Percentiles rank a stretch among this genome's conserved stretches.
Evolutionary conservation across 495 filamentous ascomycete species (phyloP).

Genomic region (Cercophora samala): DNA sequence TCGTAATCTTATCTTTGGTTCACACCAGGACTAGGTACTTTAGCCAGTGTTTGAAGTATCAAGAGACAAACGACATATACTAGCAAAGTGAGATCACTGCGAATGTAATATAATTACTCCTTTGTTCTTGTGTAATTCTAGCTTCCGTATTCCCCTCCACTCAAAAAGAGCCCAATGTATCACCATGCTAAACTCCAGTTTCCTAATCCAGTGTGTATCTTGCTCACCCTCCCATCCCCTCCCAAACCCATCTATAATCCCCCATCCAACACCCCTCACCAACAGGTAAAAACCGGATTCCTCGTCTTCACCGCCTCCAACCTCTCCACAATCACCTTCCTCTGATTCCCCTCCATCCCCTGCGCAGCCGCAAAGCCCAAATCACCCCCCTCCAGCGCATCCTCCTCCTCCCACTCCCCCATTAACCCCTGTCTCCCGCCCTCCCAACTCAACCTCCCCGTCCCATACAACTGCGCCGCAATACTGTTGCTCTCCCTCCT

Average conservation of each 20-base stretch:
- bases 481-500: slow-evolving; percentile 41
- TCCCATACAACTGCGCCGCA: slow-evolving; percentile 42
- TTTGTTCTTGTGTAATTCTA: too few species aligned
- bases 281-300: slow-evolving; percentile 97
- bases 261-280: slow-evolving; percentile 43
- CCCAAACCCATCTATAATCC: slow-evolving; percentile 14
- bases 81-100: too few species aligned
- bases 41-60: too few species aligned
- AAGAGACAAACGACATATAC: too few species aligned
- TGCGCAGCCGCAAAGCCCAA: slow-evolving; percentile 89
- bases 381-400: slow-evolving; percentile 73
- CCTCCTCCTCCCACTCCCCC: slow-evolving; percentile 61
- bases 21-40: too few species aligned
- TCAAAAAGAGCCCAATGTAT: too few species aligned
- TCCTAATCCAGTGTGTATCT: too few species aligned
- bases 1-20: too few species aligned
- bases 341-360: slow-evolving; percentile 83
- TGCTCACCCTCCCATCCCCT: too few species aligned
- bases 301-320: slow-evolving; percentile 91
- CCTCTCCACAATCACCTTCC: slow-evolving; percentile 94
- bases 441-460: slow-evolving; percentile 10
- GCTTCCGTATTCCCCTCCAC: too few species aligned
- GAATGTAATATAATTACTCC: too few species aligned
- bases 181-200: too few species aligned
- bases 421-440: slow-evolving; percentile 30